phyloP scores from a whole-genome alignment of 192 early-diverging fungal species.

The Rhizoclosmatium globosum region DNA sequence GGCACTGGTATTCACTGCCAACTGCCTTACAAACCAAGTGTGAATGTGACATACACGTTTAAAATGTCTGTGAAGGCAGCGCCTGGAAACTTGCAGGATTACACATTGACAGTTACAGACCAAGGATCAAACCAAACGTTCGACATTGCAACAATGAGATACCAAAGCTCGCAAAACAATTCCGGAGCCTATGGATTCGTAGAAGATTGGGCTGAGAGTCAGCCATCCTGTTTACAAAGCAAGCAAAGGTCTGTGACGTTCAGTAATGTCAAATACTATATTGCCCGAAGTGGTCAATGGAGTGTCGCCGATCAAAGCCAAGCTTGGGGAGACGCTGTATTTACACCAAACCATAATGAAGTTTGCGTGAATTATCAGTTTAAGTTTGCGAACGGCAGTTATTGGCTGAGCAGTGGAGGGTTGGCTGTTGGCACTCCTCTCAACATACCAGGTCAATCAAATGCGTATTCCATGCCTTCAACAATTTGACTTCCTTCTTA shows the following conservation, averaged over 20 bases:
- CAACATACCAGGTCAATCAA: neutral
- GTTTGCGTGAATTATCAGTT: conserved; percentile 26
- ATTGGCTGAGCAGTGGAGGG: conserved; percentile 16
- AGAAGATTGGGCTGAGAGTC: neutral
- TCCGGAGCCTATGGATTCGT: conserved; percentile 2
- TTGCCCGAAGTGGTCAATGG: neutral
- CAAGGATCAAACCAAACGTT: neutral
- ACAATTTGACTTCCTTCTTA: too few species aligned
- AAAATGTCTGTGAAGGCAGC: neutral
- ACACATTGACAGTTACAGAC: conserved; percentile 4
- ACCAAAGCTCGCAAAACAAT: neutral
- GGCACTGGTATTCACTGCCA: conserved; percentile 19
- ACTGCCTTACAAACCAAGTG: neutral
- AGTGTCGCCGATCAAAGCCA: neutral
- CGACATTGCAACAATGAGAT: conserved; percentile 3
- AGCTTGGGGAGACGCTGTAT: conserved; percentile 2
- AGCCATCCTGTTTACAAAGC: neutral
- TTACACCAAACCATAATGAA: conserved; percentile 23
- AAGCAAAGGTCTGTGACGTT: neutral
- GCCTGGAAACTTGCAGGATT: conserved; percentile 4
- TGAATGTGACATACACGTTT: conserved; percentile 8
- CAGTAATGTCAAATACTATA: conserved; percentile 12
- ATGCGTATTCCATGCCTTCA: neutral
- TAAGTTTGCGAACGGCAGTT: conserved; percentile 12
- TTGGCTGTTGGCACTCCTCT: conserved; percentile 6